phyloP scores from a whole-genome alignment of 1,284 basidiomycete genomes.

The Apiotrichum gracile region DNA sequence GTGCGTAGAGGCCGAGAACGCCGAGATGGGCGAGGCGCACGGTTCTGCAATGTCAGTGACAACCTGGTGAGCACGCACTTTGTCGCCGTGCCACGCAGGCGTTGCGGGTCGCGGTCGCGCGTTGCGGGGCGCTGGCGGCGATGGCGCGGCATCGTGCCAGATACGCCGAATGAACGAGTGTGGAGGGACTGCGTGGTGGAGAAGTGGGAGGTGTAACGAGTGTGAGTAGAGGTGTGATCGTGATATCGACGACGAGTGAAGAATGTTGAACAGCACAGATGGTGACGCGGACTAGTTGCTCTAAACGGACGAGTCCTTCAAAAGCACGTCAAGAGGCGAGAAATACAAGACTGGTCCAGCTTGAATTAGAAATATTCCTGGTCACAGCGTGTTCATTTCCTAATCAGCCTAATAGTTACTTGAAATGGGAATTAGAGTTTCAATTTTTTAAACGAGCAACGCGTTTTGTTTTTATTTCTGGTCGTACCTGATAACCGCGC shows the following conservation, averaged over 20 bases:
- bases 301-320: too few relatives aligned
- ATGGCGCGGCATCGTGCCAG: background rate
- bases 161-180: background rate
- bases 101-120: background rate
- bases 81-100: background rate
- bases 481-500: too few relatives aligned
- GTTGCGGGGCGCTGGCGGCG: background rate
- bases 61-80: background rate
- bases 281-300: background rate
- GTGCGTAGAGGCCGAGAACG: background rate
- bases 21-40: conserved; percentile 1
- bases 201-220: background rate
- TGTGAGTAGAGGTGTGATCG: background rate
- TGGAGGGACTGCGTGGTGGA: background rate
- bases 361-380: too few relatives aligned
- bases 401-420: too few relatives aligned
- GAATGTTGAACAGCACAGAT: background rate
- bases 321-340: too few relatives aligned
- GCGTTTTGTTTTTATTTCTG: too few relatives aligned
- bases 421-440: too few relatives aligned
- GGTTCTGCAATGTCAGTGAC: background rate
- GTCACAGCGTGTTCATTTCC: too few relatives aligned
- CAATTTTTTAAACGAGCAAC: too few relatives aligned
- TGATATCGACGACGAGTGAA: background rate
- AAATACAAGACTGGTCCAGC: too few relatives aligned